Percentiles rank a stretch among this genome's conserved stretches.
phyloP scores from a whole-genome alignment of 2,329 filamentous ascomycete species.

The Aphanoascus verrucosus region DNA sequence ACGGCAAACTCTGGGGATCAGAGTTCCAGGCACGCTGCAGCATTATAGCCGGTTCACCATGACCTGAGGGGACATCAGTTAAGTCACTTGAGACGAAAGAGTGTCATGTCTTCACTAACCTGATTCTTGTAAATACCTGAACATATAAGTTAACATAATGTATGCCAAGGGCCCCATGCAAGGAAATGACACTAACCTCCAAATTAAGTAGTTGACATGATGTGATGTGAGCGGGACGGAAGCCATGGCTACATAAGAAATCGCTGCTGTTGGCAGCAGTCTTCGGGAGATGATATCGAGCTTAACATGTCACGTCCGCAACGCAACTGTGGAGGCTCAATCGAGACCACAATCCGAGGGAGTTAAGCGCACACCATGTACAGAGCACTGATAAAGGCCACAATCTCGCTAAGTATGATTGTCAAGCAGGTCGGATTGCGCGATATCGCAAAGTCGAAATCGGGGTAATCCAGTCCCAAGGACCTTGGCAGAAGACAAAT shows the following conservation, averaged over 20 bases:
- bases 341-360: neutral
- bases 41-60: slow-evolving; percentile 49
- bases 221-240: slow-evolving; percentile 39
- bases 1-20: slow-evolving; percentile 51
- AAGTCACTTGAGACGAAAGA: slow-evolving; percentile 13
- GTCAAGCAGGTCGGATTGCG: neutral
- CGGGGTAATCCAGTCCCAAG: neutral
- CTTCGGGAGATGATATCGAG: neutral
- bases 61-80: slow-evolving; percentile 31
- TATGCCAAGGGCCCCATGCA: slow-evolving; percentile 15
- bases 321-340: neutral
- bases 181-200: slow-evolving; percentile 43
- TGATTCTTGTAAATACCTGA: slow-evolving; percentile 46
- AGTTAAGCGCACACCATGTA: neutral
- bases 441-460: neutral
- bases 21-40: slow-evolving; percentile 53
- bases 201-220: slow-evolving; percentile 60
- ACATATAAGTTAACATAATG: slow-evolving; percentile 13
- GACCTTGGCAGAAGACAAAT: neutral
- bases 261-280: neutral
- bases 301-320: slow-evolving; percentile 7
- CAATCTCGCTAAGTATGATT: neutral
- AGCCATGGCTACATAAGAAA: slow-evolving; percentile 27
- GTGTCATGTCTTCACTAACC: slow-evolving; percentile 31
- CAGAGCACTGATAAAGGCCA: neutral